Evolutionary conservation across 2,329 filamentous ascomycete genomes (phyloP), one percentile per base, ranked within the genome.

Genomic region (Metarhizium guizhouense): DNA sequence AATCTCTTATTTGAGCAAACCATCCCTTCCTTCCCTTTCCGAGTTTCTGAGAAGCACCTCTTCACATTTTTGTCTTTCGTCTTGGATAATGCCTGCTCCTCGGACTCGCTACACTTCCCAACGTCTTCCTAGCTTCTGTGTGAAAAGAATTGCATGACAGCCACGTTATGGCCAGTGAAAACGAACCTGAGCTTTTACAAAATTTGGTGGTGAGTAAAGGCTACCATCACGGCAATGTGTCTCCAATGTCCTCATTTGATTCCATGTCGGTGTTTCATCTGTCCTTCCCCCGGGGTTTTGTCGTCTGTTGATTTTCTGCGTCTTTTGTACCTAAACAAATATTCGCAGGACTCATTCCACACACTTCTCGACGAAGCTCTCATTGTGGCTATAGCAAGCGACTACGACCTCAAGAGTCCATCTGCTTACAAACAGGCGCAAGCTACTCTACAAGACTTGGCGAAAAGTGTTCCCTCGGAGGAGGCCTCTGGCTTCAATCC

Each of bases 401-500:
- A 97, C 65, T 89, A 84, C 69, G 81, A 91, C 62, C 73, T 92
- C 18, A 67, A 71, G 3, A 69, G 82, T 25, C 63, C 77, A 0
- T 67, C 72, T 1, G 74, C 84, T 47, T 73, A 84, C 36, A 65
- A 77, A 3, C 72, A 75, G 10, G 83, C 85, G 3, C 79, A 80
- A 34, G 66, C 73, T n/a, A 77, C 80, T 0, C 76, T 96, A 1
- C 76, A 87, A n/a, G 69, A 72, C 1, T 72, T 96, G 14, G 87
- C 86, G 53, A 74, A 81, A 34, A 74, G 80, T 56, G 90, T 87
- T 0, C 67, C 74, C 0, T 71, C 73, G 1, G 87, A 94, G 66
- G 88, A 94, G 64, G 80, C 84, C 16, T 84, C 82, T 10, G 85
- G 84, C 0, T 95, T 95, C 65, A 90, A 94, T 61, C 82, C 88